These are phyloP conservation scores for Cenchrus purpureus DNA, from an alignment of 176 grass and related monocot species.

Conservation along the genomic window DNA sequence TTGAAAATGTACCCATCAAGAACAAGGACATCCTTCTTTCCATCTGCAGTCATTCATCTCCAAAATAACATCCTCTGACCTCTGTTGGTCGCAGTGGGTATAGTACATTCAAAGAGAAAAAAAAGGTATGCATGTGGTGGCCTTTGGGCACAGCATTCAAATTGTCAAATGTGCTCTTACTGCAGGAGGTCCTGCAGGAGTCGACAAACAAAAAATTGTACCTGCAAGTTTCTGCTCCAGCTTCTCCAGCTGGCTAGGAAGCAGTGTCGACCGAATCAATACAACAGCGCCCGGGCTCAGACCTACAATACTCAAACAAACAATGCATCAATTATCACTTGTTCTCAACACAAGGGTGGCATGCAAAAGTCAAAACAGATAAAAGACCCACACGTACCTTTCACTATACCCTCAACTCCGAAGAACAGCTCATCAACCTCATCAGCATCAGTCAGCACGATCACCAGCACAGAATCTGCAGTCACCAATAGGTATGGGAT, in stretches of 20 bases:
- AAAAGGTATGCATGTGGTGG: background rate
- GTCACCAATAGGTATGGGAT: slow-evolving; percentile 9
- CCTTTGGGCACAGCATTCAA: background rate
- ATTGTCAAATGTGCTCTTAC: background rate
- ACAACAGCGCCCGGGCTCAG: slow-evolving; percentile 52
- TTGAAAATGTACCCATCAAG: slow-evolving; percentile 76
- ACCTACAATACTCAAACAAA: slow-evolving; percentile 52
- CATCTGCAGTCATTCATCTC: slow-evolving; percentile 49
- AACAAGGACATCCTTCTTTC: slow-evolving; percentile 52
- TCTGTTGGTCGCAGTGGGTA: background rate
- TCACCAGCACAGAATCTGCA: slow-evolving; percentile 59
- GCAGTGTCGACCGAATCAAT: slow-evolving; percentile 59
- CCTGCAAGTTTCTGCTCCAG: slow-evolving; percentile 69
- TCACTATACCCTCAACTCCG: slow-evolving; percentile 48
- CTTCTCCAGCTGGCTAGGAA: slow-evolving; percentile 60
- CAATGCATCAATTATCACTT: slow-evolving; percentile 8
- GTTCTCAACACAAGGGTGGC: background rate
- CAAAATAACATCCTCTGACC: slow-evolving; percentile 9
- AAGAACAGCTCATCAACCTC: slow-evolving; percentile 60
- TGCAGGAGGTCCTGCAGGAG: background rate
- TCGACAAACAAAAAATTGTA: slow-evolving; percentile 25
- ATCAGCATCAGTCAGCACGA: slow-evolving; percentile 54
- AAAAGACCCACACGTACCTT: slow-evolving; percentile 39
- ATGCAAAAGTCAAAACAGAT: slow-evolving; percentile 4
- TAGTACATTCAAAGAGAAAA: no score